phyloP scores from a whole-genome alignment of 2,329 filamentous ascomycete genomes.

The Colletotrichum melonis region DNA sequence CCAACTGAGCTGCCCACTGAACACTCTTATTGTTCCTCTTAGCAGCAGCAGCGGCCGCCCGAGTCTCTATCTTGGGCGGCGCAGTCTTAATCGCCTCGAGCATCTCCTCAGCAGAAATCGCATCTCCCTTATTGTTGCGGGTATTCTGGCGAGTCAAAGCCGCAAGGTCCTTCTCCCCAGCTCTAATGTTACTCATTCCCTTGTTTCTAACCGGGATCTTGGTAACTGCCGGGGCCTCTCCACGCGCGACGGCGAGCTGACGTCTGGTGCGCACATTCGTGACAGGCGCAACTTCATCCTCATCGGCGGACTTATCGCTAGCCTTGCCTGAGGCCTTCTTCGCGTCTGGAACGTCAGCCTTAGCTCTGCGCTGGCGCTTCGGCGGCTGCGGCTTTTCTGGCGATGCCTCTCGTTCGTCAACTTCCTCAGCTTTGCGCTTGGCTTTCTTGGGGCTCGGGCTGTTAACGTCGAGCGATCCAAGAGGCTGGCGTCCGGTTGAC shows the following conservation, averaged over 20 bases:
- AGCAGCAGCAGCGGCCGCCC: background rate
- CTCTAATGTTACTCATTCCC: conserved; percentile 37
- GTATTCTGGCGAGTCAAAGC: conserved; percentile 56
- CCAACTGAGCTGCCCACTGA: conserved; percentile 21
- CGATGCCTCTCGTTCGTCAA: conserved; percentile 28
- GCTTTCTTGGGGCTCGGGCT: conserved; percentile 50
- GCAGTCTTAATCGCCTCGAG: conserved; percentile 40
- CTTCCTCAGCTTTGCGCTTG: conserved; percentile 47
- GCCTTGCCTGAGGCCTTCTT: background rate
- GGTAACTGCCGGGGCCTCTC: conserved; percentile 6
- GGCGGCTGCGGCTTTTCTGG: conserved; percentile 28
- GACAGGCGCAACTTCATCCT: background rate
- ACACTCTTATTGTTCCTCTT: conserved; percentile 24
- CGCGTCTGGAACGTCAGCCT: conserved; percentile 32
- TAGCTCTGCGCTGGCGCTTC: conserved; percentile 40
- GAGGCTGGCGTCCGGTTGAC: conserved; percentile 38
- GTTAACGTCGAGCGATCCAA: conserved; percentile 49
- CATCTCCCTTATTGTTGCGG: conserved; percentile 55
- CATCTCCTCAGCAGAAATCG: conserved; percentile 46
- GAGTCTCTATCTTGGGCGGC: background rate
- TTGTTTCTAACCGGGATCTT: conserved; percentile 30
- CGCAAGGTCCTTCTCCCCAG: conserved; percentile 54
- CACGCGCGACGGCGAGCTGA: conserved; percentile 31
- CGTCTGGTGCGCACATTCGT: conserved; percentile 24
- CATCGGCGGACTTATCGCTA: background rate